phyloP scores from a whole-genome alignment of 371 early-diverging fungal genomes.

The Rozella allomycis region DNA sequence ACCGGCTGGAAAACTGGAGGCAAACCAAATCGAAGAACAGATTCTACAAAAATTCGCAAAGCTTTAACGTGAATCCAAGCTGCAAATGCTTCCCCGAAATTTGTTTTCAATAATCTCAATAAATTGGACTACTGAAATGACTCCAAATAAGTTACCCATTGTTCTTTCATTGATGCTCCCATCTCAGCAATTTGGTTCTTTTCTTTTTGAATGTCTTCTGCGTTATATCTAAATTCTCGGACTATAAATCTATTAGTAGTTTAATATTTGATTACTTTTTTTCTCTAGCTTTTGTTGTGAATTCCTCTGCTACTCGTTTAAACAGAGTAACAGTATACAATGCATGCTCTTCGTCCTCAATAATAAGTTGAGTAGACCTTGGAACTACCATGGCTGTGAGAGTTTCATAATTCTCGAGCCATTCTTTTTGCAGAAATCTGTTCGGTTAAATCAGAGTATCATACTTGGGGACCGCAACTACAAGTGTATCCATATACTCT shows the following conservation, averaged over 20 bases:
- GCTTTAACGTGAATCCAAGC: slow-evolving; percentile 84
- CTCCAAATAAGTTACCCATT: slow-evolving; percentile 25
- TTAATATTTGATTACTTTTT: no score
- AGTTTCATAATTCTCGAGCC: slow-evolving; percentile 62
- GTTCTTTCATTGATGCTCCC: slow-evolving; percentile 51
- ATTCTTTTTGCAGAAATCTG: slow-evolving; percentile 47
- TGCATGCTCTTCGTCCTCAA: slow-evolving; percentile 80
- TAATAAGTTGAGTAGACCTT: slow-evolving; percentile 64
- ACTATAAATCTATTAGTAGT: slow-evolving; percentile 54
- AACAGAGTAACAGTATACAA: slow-evolving; percentile 79
- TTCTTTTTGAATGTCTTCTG: slow-evolving; percentile 45
- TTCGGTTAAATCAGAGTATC: not conserved
- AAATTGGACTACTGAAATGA: slow-evolving; percentile 29
- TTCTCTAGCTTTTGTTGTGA: slow-evolving; percentile 61
- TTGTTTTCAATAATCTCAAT: slow-evolving; percentile 60
- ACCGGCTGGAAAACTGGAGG: slow-evolving; percentile 81
- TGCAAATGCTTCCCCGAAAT: slow-evolving; percentile 74
- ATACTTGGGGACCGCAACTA: slow-evolving; percentile 85
- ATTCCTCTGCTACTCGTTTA: slow-evolving; percentile 65
- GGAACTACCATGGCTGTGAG: slow-evolving; percentile 85
- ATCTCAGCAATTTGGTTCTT: slow-evolving; percentile 47
- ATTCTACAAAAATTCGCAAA: slow-evolving; percentile 79
- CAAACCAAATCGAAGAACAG: slow-evolving; percentile 84
- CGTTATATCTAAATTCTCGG: slow-evolving; percentile 79
- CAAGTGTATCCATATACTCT: slow-evolving; percentile 66